Base-by-base conservation (phyloP, 495 filamentous ascomycete genomes). In the Lasiosphaeria hispida region DNA sequence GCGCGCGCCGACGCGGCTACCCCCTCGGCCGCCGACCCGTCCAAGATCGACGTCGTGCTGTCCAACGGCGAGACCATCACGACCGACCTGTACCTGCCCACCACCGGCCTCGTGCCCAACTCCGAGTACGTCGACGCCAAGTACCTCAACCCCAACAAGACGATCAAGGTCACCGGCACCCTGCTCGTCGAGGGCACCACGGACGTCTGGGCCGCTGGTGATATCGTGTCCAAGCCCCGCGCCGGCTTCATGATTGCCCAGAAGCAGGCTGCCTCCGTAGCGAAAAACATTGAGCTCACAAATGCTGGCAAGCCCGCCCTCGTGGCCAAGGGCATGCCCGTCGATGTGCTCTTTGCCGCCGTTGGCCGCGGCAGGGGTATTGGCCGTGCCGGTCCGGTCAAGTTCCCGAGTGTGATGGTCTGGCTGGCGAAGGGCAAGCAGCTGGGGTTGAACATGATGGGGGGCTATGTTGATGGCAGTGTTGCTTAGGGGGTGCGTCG, bases 1-100 rank as follows among this genome's bases (percentile, higher is more conserved):
- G 56, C 73, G 7, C 67, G 69, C 36, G 77, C 84, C 23, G 51
- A 56, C 3, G 49, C 40, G 14, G 53, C 65, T 4, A 53, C 17
- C 34, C 41, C 53, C 41, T 39, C 51, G 48, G 18, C 57, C 8
- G 30, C 57, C 14, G 48, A 54, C 33, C 66, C 70, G 47, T 72
- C 65, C 61, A 73, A 75, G 55, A 73, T 63, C 15, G 71, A 75
- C 57, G 59, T 79, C 19, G 52, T 59, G 17, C 69, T 79, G 14
- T 45, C 68, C 41, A 61, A 45, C 60, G 74, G 75, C 63, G 70
- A 78, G 51, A 74, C 62, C 37, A 50, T 79, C 51, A 48, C 57
- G 0, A 80, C 81, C 0, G 85, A 88, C 63, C 51, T 87, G 14
- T 87, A 86, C 71, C 79, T 89, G 49, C 79, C 87, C 3, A 84